Evolutionary conservation across 2,329 filamentous ascomycete genomes (phyloP).

Genomic region (Domatiomyces catenatus): DNA sequence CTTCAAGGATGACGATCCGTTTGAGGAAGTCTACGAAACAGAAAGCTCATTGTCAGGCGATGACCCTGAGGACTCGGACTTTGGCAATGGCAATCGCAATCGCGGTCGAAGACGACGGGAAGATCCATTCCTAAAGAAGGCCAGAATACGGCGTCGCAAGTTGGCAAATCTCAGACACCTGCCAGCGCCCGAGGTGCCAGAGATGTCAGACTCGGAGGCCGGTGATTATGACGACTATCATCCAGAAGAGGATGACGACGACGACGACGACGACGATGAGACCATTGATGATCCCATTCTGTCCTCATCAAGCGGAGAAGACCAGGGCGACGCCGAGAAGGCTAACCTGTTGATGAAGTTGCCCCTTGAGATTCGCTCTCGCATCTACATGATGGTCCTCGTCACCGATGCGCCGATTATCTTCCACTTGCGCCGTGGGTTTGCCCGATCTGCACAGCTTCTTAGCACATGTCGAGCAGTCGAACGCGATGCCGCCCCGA

Average conservation of each 20-base stretch:
- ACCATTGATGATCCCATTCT: not conserved
- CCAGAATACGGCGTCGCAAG: not conserved
- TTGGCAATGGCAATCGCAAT: too few species aligned
- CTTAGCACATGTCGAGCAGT: slow-evolving; percentile 33
- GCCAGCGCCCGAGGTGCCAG: slow-evolving; percentile 2
- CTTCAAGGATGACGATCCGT: slow-evolving; percentile 3
- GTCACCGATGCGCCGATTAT: slow-evolving; percentile 21
- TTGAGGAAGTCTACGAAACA: slow-evolving; percentile 1
- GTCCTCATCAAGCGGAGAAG: not conserved
- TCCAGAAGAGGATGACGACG: not conserved
- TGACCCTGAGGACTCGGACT: slow-evolving; percentile 6
- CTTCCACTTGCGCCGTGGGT: slow-evolving; percentile 23
- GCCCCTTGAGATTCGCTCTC: slow-evolving; percentile 32
- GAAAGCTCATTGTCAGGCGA: slow-evolving; percentile 2
- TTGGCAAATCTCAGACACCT: slow-evolving; percentile 1
- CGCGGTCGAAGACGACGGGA: slow-evolving; percentile 3
- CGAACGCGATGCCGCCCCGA: slow-evolving; percentile 29
- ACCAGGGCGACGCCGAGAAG: not conserved
- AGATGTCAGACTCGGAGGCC: slow-evolving; percentile 8
- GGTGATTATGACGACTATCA: not conserved
- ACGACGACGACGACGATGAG: not conserved
- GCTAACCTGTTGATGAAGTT: slow-evolving; percentile 23
- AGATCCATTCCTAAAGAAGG: slow-evolving; percentile 1
- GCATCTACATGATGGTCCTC: slow-evolving; percentile 32
- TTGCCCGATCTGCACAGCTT: slow-evolving; percentile 29